Evolutionary conservation across 2,329 filamentous ascomycete species (phyloP).

Genomic region (Xylaria sp.): DNA sequence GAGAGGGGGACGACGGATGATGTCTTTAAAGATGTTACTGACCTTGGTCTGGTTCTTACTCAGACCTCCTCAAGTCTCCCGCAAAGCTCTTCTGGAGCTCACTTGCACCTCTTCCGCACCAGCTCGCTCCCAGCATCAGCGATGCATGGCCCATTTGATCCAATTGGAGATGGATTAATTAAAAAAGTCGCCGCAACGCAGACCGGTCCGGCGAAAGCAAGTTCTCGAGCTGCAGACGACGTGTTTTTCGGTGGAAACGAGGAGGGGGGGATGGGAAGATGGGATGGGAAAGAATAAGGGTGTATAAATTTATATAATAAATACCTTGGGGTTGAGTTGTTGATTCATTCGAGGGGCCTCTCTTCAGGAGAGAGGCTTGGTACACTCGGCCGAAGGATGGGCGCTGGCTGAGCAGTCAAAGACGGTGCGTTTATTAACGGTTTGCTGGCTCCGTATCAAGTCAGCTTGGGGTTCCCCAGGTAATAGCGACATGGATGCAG

Average conservation of each 20-base stretch:
- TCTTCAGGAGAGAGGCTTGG: conserved; percentile 41
- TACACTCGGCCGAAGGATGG: conserved; percentile 33
- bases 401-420: conserved; percentile 22
- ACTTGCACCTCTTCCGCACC: conserved; percentile 11
- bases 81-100: conserved; percentile 14
- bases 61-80: conserved; percentile 25
- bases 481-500: background rate
- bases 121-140: conserved; percentile 24
- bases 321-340: conserved; percentile 48
- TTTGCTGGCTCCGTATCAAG: conserved; percentile 31
- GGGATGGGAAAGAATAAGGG: conserved; percentile 15
- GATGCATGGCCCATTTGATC: conserved; percentile 30
- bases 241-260: conserved; percentile 11
- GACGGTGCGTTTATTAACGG: conserved; percentile 25
- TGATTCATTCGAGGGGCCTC: conserved; percentile 50
- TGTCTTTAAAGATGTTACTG: conserved; percentile 17
- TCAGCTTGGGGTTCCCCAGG: background rate
- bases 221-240: conserved; percentile 20
- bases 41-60: conserved; percentile 26
- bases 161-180: conserved; percentile 36
- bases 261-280: conserved; percentile 2
- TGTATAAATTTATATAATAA: conserved; percentile 32
- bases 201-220: conserved; percentile 30
- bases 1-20: conserved; percentile 1
- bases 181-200: conserved; percentile 31